Percentiles rank a stretch among this genome's conserved stretches.
Conservation (phyloP, 768 basidiomycete genomes). For the Crepidotus variabilis region DNA sequence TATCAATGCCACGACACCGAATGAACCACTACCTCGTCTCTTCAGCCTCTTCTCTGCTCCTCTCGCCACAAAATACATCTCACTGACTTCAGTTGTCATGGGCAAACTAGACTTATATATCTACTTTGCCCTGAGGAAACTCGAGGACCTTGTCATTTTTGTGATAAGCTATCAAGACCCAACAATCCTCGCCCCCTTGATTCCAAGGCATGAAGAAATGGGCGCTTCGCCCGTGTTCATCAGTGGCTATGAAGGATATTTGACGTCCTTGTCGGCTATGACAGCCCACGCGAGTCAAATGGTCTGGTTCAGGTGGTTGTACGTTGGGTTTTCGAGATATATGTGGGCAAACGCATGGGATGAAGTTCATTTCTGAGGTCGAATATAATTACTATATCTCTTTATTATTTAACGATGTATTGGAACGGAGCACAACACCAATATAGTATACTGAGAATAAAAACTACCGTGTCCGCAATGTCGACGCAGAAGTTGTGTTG, state of each 20-base stretch:
- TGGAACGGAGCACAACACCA: too few species aligned
- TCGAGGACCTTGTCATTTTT: constrained; percentile 19
- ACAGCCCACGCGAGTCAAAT: constrained; percentile 69
- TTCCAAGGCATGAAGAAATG: constrained; percentile 14
- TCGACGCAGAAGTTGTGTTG: not conserved
- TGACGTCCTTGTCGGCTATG: constrained; percentile 64
- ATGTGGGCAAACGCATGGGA: constrained; percentile 93
- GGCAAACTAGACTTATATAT: constrained; percentile 42
- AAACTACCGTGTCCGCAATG: not conserved
- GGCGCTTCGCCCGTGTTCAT: constrained; percentile 43
- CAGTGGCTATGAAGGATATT: constrained; percentile 53
- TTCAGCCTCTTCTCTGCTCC: constrained; percentile 63
- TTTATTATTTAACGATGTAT: not conserved
- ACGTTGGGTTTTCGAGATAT: constrained; percentile 75
- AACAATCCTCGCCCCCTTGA: constrained; percentile 6
- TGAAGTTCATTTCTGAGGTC: constrained; percentile 38
- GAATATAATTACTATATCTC: constrained; percentile 1
- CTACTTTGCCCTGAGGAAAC: constrained; percentile 19
- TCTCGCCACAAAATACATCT: constrained; percentile 55
- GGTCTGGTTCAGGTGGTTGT: constrained; percentile 88
- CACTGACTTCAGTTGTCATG: constrained; percentile 46
- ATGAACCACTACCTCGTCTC: constrained; percentile 31
- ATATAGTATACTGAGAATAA: not conserved
- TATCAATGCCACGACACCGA: constrained; percentile 14
- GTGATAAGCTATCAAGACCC: constrained; percentile 14